Conservation (phyloP, 192 early-diverging fungal genomes). For the Coemansia furcata region DNA sequence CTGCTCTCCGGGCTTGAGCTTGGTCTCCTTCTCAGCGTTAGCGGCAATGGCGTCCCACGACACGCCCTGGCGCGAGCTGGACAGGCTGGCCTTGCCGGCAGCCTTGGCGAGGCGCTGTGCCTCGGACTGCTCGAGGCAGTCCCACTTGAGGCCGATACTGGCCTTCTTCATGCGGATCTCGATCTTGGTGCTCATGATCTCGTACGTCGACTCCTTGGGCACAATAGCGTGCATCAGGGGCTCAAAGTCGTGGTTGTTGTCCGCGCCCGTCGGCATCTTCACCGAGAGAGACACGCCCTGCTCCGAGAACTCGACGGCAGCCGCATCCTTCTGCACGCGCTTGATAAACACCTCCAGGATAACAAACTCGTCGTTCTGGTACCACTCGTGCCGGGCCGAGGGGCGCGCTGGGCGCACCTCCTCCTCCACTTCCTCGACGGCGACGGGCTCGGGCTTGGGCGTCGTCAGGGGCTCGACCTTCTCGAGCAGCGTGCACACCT, state of each 20-base stretch:
- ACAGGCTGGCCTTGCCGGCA: slow-evolving; percentile 50
- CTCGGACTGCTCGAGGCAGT: slow-evolving; percentile 58
- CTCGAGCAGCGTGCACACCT: slow-evolving; percentile 31
- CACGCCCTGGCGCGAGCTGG: slow-evolving; percentile 57
- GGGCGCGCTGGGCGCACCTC: slow-evolving; percentile 13
- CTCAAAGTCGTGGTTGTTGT: slow-evolving; percentile 90
- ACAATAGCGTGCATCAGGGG: slow-evolving; percentile 79
- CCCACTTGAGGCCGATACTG: slow-evolving; percentile 79
- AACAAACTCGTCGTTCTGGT: slow-evolving; percentile 89
- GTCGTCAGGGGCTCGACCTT: slow-evolving; percentile 47
- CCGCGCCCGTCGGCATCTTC: slow-evolving; percentile 79
- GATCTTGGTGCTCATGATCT: slow-evolving; percentile 91
- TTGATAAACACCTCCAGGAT: slow-evolving; percentile 91
- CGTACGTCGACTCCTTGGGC: slow-evolving; percentile 66
- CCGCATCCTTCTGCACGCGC: slow-evolving; percentile 71
- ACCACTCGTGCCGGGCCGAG: slow-evolving; percentile 89
- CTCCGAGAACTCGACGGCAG: slow-evolving; percentile 63
- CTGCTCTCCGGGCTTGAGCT: slow-evolving; percentile 86
- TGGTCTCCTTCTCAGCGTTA: slow-evolving; percentile 71
- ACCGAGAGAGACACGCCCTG: slow-evolving; percentile 73
- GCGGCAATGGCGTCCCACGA: slow-evolving; percentile 85
- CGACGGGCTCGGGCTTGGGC: slow-evolving; percentile 28
- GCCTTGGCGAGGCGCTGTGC: slow-evolving; percentile 37
- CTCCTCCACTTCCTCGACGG: background rate
- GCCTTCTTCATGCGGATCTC: slow-evolving; percentile 88